Percentiles rank a stretch among this genome's conserved stretches.
phyloP scores from a whole-genome alignment of 495 filamentous ascomycete genomes.

The Achaetomiella virescens region DNA sequence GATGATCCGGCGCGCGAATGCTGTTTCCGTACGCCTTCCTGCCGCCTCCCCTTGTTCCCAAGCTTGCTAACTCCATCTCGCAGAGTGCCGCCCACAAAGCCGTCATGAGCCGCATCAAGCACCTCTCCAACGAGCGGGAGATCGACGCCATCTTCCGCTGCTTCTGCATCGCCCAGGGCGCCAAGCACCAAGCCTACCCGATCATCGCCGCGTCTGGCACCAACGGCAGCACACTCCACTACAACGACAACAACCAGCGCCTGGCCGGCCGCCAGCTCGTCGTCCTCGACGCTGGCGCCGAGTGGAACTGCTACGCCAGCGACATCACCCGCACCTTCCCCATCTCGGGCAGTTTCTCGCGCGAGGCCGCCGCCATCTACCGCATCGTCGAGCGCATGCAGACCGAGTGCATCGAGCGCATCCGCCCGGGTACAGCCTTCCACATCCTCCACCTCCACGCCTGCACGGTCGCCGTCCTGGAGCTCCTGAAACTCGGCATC shows the following conservation, averaged over 20 bases:
- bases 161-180: constrained; percentile 62
- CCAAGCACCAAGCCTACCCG: constrained; percentile 76
- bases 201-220: constrained; percentile 73
- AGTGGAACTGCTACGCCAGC: constrained; percentile 82
- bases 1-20: constrained; percentile 72
- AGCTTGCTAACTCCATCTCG: not conserved
- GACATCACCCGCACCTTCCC: constrained; percentile 89
- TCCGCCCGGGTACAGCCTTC: constrained; percentile 62
- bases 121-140: constrained; percentile 69
- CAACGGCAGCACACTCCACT: constrained; percentile 82
- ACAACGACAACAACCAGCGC: constrained; percentile 66
- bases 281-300: constrained; percentile 78
- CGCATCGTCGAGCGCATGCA: constrained; percentile 77
- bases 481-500: constrained; percentile 65
- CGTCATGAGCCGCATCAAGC: constrained; percentile 54
- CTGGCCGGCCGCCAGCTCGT: constrained; percentile 63
- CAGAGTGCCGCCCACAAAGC: constrained; percentile 60
- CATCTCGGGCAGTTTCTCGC: constrained; percentile 56
- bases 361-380: constrained; percentile 65
- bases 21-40: constrained; percentile 44
- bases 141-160: constrained; percentile 70
- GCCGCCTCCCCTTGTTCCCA: no score
- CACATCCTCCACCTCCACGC: constrained; percentile 64
- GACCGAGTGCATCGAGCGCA: constrained; percentile 59
- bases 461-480: constrained; percentile 62